Evolutionary conservation across 352 stramenopile genomes (phyloP).

Genomic region (Plasmopara muralis): DNA sequence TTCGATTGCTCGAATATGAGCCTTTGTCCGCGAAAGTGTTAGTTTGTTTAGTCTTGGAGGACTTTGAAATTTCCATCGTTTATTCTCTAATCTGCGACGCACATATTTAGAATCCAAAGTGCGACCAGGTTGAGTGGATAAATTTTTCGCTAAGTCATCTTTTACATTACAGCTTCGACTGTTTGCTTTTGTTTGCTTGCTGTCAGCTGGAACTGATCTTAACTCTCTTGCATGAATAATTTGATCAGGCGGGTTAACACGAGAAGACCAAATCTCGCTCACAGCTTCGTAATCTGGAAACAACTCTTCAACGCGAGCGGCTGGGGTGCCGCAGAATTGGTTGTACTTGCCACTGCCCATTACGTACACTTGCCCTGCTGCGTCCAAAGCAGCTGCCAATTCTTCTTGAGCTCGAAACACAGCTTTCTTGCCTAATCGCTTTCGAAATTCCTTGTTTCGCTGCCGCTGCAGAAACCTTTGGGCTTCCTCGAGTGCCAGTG

Average conservation of each 20-base stretch:
- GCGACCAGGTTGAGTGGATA: background rate
- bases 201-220: background rate
- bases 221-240: conserved; percentile 3
- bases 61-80: conserved; percentile 57
- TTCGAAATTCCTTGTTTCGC: conserved; percentile 52
- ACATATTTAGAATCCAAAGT: conserved; percentile 38
- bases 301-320: conserved; percentile 41
- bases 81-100: conserved; percentile 53
- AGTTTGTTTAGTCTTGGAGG: conserved; percentile 49
- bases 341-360: conserved; percentile 79
- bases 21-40: conserved; percentile 26
- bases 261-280: conserved; percentile 53
- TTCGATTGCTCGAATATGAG: conserved; percentile 17
- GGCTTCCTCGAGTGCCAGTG: conserved; percentile 69
- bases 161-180: conserved; percentile 3
- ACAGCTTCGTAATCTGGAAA: conserved; percentile 62
- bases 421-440: conserved; percentile 41
- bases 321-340: conserved; percentile 70
- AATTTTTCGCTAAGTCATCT: background rate
- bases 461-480: conserved; percentile 69
- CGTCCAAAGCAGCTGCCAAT: conserved; percentile 81
- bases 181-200: conserved; percentile 6
- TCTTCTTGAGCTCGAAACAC: conserved; percentile 74
- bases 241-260: conserved; percentile 26
- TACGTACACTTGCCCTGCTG: conserved; percentile 90